Evolutionary conservation across 495 filamentous ascomycete species (phyloP).

Genomic region (Stereocaulon alpinum): DNA sequence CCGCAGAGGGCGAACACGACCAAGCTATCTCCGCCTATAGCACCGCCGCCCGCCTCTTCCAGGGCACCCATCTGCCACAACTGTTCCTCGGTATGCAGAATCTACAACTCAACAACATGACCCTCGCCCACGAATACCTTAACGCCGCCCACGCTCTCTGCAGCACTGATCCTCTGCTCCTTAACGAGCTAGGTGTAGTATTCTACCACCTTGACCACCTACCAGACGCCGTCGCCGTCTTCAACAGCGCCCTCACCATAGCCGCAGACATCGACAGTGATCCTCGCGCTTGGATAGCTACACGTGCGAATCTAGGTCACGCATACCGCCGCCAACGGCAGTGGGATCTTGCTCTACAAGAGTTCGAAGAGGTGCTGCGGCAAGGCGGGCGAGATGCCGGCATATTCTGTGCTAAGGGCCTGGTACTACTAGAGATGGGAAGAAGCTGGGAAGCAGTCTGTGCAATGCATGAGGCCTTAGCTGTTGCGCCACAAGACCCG

Average conservation of each 20-base stretch:
- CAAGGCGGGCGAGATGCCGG: slow-evolving; percentile 62
- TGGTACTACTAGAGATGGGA: slow-evolving; percentile 60
- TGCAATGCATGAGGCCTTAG: slow-evolving; percentile 61
- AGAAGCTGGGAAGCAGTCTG: slow-evolving; percentile 57
- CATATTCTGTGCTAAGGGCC: slow-evolving; percentile 61
- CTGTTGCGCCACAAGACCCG: slow-evolving; percentile 57
- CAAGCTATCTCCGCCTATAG: slow-evolving; percentile 97
- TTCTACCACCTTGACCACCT: slow-evolving; percentile 84
- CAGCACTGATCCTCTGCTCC: slow-evolving; percentile 71
- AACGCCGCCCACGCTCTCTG: slow-evolving; percentile 72
- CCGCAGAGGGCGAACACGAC: slow-evolving; percentile 99
- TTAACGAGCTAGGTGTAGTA: slow-evolving; percentile 93
- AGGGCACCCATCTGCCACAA: slow-evolving; percentile 91
- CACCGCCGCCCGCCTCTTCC: slow-evolving; percentile 89
- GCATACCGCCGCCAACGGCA: slow-evolving; percentile 65
- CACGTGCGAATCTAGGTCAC: slow-evolving; percentile 80
- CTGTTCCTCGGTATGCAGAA: slow-evolving; percentile 99
- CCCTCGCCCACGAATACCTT: slow-evolving; percentile 89
- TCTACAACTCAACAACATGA: slow-evolving; percentile 88
- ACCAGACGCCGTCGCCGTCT: slow-evolving; percentile 58
- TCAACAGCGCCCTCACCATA: slow-evolving; percentile 61
- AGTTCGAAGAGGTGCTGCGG: slow-evolving; percentile 75
- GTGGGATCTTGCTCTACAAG: slow-evolving; percentile 57
- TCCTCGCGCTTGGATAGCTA: slow-evolving; percentile 74
- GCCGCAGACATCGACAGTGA: slow-evolving; percentile 74